phyloP scores from a whole-genome alignment of 352 stramenopile species.

The Phytopythium litorale region DNA sequence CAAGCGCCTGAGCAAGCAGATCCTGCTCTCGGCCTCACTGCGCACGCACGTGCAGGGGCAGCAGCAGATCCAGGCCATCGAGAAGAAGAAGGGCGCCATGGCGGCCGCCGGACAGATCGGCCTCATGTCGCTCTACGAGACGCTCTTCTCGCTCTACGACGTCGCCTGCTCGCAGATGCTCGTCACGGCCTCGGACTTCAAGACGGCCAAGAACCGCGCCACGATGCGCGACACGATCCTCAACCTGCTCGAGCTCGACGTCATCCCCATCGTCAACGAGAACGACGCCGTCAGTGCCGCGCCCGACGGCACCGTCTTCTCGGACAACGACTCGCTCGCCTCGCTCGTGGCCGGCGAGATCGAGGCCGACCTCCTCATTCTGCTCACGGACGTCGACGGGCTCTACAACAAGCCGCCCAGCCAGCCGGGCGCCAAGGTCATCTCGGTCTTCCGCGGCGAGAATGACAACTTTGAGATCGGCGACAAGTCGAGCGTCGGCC shows the following conservation, averaged over 20 bases:
- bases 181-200: slow-evolving; percentile 79
- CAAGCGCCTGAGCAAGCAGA: slow-evolving; percentile 93
- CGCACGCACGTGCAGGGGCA: slow-evolving; percentile 86
- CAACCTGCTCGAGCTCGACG: slow-evolving; percentile 92
- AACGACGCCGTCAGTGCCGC: slow-evolving; percentile 95
- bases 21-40: slow-evolving; percentile 82
- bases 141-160: slow-evolving; percentile 94
- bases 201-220: slow-evolving; percentile 76
- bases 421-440: slow-evolving; percentile 75
- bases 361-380: slow-evolving; percentile 91
- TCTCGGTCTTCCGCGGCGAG: slow-evolving; percentile 65
- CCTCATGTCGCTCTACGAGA: slow-evolving; percentile 98
- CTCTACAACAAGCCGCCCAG: slow-evolving; percentile 91
- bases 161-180: slow-evolving; percentile 92
- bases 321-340: slow-evolving; percentile 95
- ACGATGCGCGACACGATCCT: slow-evolving; percentile 89
- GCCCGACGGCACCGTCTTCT: slow-evolving; percentile 87
- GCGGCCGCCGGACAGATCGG: slow-evolving; percentile 95
- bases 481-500: slow-evolving; percentile 78
- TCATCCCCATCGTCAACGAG: slow-evolving; percentile 98
- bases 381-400: slow-evolving; percentile 97
- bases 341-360: slow-evolving; percentile 88
- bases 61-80: slow-evolving; percentile 87
- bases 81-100: slow-evolving; percentile 86
- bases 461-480: slow-evolving; percentile 65